phyloP scores from a whole-genome alignment of 108 stramenopile species.

The Conticribra weissflogii region DNA sequence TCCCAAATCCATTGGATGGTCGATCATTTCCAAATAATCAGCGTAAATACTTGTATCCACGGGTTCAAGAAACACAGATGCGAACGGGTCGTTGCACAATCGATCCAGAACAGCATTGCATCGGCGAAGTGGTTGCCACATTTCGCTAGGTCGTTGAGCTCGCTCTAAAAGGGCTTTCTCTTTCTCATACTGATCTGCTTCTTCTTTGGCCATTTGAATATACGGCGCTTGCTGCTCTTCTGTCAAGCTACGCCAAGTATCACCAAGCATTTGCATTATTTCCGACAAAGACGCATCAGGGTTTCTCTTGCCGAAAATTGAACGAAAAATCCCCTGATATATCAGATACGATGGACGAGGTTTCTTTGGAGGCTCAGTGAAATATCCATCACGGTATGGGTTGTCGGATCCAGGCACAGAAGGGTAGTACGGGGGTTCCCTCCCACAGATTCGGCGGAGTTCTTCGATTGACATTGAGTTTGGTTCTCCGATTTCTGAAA shows the following conservation, averaged over 20 bases:
- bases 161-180: constrained; percentile 74
- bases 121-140: constrained; percentile 88
- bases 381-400: constrained; percentile 87
- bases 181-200: constrained; percentile 69
- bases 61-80: constrained; percentile 87
- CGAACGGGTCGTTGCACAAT: constrained; percentile 68
- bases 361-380: constrained; percentile 87
- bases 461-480: constrained; percentile 59
- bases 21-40: constrained; percentile 84
- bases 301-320: constrained; percentile 68
- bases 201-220: constrained; percentile 75
- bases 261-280: constrained; percentile 79
- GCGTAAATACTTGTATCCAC: constrained; percentile 78
- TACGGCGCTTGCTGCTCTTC: constrained; percentile 79
- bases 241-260: constrained; percentile 69
- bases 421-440: constrained; percentile 79
- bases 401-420: constrained; percentile 77
- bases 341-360: constrained; percentile 85
- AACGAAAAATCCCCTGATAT: constrained; percentile 78
- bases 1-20: constrained; percentile 91
- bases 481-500: constrained; percentile 67
- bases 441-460: constrained; percentile 54
- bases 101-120: constrained; percentile 81
- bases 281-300: constrained; percentile 65
- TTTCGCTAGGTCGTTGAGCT: constrained; percentile 80